A percentile compares a stretch with the other conserved stretches of the same genome.
Conservation (phyloP, 768 basidiomycete genomes). For the Leucocoprinus birnbaumii region DNA sequence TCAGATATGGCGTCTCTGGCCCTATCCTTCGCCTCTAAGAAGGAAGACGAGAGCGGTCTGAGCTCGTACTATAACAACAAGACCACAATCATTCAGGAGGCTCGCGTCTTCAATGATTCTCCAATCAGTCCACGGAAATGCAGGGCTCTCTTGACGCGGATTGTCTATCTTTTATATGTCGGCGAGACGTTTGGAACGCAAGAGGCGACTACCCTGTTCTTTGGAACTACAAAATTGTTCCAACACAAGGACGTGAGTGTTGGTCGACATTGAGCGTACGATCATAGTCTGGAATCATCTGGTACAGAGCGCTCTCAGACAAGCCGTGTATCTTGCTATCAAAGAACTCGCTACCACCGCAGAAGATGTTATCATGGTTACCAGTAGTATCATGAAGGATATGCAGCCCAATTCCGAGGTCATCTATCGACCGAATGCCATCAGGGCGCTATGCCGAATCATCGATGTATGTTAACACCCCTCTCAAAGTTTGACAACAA, state of each 20-base stretch:
- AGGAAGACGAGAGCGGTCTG: slow-evolving; percentile 93
- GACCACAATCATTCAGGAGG: slow-evolving; percentile 97
- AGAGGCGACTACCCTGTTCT: slow-evolving; percentile 97
- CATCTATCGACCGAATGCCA: slow-evolving; percentile 97
- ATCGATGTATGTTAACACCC: slow-evolving; percentile 84
- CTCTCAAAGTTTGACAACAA: neutral
- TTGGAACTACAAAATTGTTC: slow-evolving; percentile 97
- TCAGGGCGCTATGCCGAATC: slow-evolving; percentile 92
- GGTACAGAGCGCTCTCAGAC: slow-evolving; percentile 83
- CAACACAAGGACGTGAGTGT: slow-evolving; percentile 96
- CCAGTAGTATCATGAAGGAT: slow-evolving; percentile 99
- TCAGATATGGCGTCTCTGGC: slow-evolving; percentile 47
- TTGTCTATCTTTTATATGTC: slow-evolving; percentile 94
- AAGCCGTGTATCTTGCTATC: slow-evolving; percentile 98
- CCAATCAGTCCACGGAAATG: slow-evolving; percentile 98
- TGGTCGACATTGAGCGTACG: neutral
- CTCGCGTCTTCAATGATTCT: slow-evolving; percentile 98
- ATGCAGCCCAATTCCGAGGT: slow-evolving; percentile 99
- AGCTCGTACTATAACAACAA: slow-evolving; percentile 96
- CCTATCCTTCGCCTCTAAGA: slow-evolving; percentile 86
- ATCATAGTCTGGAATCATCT: neutral
- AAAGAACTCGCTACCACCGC: slow-evolving; percentile 96
- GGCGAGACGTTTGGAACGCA: slow-evolving; percentile 94
- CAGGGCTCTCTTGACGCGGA: slow-evolving; percentile 91
- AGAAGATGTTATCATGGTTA: slow-evolving; percentile 99